These are phyloP conservation scores for Circinella minor DNA, from an alignment of 371 early-diverging fungal species.

Conservation along the genomic window DNA sequence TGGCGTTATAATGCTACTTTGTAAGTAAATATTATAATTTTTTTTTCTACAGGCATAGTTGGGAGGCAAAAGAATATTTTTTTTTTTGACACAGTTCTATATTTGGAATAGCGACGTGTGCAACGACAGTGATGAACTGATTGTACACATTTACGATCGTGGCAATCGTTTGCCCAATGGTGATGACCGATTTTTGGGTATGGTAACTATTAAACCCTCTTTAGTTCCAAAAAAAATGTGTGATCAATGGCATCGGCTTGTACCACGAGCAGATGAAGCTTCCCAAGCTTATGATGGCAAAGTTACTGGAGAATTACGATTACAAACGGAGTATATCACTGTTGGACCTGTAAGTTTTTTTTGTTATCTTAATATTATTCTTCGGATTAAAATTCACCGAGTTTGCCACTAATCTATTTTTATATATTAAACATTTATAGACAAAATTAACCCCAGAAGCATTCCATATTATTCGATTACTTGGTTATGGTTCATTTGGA, in stretches of 20 bases:
- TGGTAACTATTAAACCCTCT: conserved; percentile 62
- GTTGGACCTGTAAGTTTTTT: conserved; percentile 25
- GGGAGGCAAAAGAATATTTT: neutral
- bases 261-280: conserved; percentile 39
- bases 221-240: conserved; percentile 59
- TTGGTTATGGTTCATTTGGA: conserved; percentile 86
- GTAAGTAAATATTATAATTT: conserved; percentile 43
- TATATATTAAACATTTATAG: conserved; percentile 5
- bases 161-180: conserved; percentile 44
- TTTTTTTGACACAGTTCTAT: conserved; percentile 8
- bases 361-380: neutral
- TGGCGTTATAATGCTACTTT: conserved; percentile 76
- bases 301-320: conserved; percentile 69
- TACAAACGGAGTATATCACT: conserved; percentile 58
- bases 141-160: conserved; percentile 68
- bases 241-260: conserved; percentile 69
- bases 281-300: conserved; percentile 44
- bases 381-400: neutral
- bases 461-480: conserved; percentile 74
- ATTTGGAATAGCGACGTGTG: conserved; percentile 61
- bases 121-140: conserved; percentile 62
- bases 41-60: neutral
- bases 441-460: conserved; percentile 62
- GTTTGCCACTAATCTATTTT: neutral
- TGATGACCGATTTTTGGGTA: conserved; percentile 68